A percentile compares a stretch with the other conserved stretches of the same genome.
phyloP scores from a whole-genome alignment of 2,329 filamentous ascomycete species.

The Seiridium unicorne region DNA sequence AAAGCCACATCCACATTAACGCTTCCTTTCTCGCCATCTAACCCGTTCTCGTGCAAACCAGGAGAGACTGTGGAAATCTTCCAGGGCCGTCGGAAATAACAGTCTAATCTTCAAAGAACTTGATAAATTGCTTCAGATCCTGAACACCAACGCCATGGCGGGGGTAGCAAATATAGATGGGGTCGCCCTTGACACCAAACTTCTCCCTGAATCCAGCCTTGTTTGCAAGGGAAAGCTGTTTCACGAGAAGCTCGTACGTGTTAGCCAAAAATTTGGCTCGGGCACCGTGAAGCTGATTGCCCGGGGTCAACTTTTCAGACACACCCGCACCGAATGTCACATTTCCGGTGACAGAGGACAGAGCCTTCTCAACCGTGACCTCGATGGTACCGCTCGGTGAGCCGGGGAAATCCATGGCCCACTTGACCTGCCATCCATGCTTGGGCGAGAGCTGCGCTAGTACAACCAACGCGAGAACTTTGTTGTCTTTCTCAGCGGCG shows the following conservation, averaged over 20 bases:
- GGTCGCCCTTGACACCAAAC: constrained; percentile 80
- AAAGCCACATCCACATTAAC: neutral
- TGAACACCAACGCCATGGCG: constrained; percentile 79
- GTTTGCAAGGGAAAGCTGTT: constrained; percentile 76
- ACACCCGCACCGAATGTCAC: constrained; percentile 90
- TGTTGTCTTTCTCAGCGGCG: constrained; percentile 70
- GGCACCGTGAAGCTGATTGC: constrained; percentile 77
- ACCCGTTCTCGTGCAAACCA: neutral
- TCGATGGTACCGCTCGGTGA: constrained; percentile 88
- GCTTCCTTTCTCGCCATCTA: neutral
- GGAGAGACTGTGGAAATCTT: neutral
- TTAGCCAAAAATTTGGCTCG: constrained; percentile 78
- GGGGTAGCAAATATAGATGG: constrained; percentile 88
- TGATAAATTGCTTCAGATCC: constrained; percentile 81
- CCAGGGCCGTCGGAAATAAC: no score
- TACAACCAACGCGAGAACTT: constrained; percentile 75
- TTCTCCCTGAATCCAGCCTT: constrained; percentile 92
- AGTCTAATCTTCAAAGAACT: constrained; percentile 75
- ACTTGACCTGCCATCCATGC: constrained; percentile 93
- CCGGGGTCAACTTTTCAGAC: constrained; percentile 69
- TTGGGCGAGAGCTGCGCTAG: constrained; percentile 77
- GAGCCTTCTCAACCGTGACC: constrained; percentile 61
- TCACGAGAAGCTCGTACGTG: constrained; percentile 75
- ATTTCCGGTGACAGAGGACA: constrained; percentile 51
- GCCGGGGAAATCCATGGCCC: constrained; percentile 88